Percentiles rank a stretch among this genome's conserved stretches.
phyloP scores from a whole-genome alignment of 495 filamentous ascomycete genomes.

The Pseudoneurospora amorphoporcata region DNA sequence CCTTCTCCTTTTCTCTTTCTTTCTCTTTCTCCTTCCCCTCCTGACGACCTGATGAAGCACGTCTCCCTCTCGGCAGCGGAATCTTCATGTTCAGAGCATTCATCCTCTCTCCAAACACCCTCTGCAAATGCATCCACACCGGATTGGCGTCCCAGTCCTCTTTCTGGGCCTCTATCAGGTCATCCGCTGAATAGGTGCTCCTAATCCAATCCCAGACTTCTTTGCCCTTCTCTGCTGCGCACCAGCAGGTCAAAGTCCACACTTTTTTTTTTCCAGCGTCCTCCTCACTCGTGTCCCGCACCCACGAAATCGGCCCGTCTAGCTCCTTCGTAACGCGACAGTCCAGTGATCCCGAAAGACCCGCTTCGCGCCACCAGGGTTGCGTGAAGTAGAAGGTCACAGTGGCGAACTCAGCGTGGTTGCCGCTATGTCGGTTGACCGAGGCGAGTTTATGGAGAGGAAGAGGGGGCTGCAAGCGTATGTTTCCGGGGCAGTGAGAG shows the following conservation, averaged over 20 bases:
- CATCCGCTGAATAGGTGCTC: conserved; percentile 32
- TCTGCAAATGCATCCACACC: conserved; percentile 1
- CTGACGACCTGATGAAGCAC: not conserved
- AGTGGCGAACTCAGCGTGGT: conserved; percentile 31
- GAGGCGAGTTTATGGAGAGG: not conserved
- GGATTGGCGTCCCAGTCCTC: not conserved
- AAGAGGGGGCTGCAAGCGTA: conserved; percentile 21
- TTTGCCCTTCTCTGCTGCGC: not conserved
- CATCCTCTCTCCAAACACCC: not conserved
- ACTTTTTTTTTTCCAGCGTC: conserved; percentile 17
- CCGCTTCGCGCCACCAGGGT: conserved; percentile 30
- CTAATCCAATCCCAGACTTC: not conserved
- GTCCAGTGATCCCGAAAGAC: conserved; percentile 24
- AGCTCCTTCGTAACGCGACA: conserved; percentile 6
- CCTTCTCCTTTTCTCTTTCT: not conserved
- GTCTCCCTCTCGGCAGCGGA: not conserved
- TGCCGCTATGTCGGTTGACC: conserved; percentile 11
- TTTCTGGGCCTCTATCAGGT: not conserved
- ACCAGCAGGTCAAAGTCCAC: not conserved
- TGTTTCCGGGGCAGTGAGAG: not conserved
- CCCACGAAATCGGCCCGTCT: conserved; percentile 27
- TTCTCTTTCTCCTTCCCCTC: not conserved
- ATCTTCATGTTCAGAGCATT: not conserved
- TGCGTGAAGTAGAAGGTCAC: conserved; percentile 13
- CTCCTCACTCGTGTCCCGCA: conserved; percentile 30